Evolutionary conservation across 306 rosid species (phyloP), one percentile per base, ranked within the genome.

Genomic region (Prosopis cineraria): DNA sequence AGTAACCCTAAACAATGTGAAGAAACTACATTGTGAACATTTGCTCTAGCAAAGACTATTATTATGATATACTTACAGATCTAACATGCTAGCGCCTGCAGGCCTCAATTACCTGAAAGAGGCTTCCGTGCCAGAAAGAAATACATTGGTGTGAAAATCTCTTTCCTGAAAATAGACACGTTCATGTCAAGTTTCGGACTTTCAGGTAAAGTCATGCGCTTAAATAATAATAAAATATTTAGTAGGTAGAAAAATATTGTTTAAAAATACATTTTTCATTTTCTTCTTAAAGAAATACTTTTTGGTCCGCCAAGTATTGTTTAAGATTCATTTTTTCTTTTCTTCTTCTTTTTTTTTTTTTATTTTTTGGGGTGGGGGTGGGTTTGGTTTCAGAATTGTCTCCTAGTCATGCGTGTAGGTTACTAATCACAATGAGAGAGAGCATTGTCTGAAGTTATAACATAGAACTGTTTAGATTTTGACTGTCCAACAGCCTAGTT

Each of bases 121-220:
- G 97, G 96, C 88, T 95, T 95, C 81, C 90, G 86, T 2, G 88
- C 99, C 91, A 95, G 74, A 86, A 95, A 95, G 94, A 95, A 95
- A 80, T 95, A 95, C 96, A 93, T 78, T 19, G 99, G 98, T 5
- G 99, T 95, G 85, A 95, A 95, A 68, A 95, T 93, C 84, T 93
- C 99, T 72, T 48, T 93, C 94, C 99, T 91, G 91, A 58, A 77
- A 84, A 58, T 58, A 63, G 40, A 73, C 59, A 83, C 2, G 73
- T 44, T 24, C 66, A 47, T 63, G 25, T 77, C 70, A 73, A 44
- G 70, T 64, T 70, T 70, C 53, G 24, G 64, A 7, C 65, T 64
- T 70, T 70, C 53, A 24, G 64, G 5, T 20, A 24, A 34, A 31
- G 19, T 31, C 60, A 19, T 6, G 34, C 0, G 10, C n/a, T 62